Evolutionary conservation across 495 filamentous ascomycete species (phyloP), one percentile per base, ranked within the genome.

Genomic region (Xylaria longipes): DNA sequence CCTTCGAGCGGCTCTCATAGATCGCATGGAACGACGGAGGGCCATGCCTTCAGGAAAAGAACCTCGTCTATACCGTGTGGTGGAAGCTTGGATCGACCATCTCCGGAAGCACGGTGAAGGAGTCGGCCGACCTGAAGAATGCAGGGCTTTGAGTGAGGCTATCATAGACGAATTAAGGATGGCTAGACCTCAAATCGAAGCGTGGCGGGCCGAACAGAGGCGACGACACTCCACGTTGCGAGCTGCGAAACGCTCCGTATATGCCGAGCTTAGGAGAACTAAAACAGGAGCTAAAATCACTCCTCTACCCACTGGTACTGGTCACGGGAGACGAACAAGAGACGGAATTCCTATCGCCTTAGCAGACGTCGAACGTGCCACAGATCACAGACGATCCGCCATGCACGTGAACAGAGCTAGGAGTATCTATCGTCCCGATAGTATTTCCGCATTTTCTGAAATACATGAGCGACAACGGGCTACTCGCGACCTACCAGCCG

Each of bases 1-100:
- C 57, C 70, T 87, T 27, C 66, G 81, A 50, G 74, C 81, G 6
- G 77, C 77, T 31, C 68, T 85, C 48, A 4, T 80, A 7, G 78
- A 82, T 35, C 76, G 84, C 15, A 58, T 63, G 29, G 79, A 79
- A 65, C 71, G 72, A 8, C 63, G 75, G 0, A 20, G n/a, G 1
- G 41, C n/a, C 27, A 17, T 60, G n/a, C 52, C 17, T 25, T 33
- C 52, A 12, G 48, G 37, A 1, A 39, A 50, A 15, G 33, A 67
- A 39, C 80, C 84, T 64, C 71, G 77, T 39, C 45, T 86, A 33
- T 37, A 74, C 37, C 71, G 73, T 48, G 65, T 84, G 15, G 74
- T 87, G 11, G 79, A 82, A n/a, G 74, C 71, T 14, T 87, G 85
- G 85, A 82, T 85, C 35, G 60, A 70, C 27, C 71, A 76, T 8